A percentile compares a stretch with the other conserved stretches of the same genome.
phyloP scores from a whole-genome alignment of 2,329 filamentous ascomycete species.

The Ophiocordyceps camponoti-saundersi region DNA sequence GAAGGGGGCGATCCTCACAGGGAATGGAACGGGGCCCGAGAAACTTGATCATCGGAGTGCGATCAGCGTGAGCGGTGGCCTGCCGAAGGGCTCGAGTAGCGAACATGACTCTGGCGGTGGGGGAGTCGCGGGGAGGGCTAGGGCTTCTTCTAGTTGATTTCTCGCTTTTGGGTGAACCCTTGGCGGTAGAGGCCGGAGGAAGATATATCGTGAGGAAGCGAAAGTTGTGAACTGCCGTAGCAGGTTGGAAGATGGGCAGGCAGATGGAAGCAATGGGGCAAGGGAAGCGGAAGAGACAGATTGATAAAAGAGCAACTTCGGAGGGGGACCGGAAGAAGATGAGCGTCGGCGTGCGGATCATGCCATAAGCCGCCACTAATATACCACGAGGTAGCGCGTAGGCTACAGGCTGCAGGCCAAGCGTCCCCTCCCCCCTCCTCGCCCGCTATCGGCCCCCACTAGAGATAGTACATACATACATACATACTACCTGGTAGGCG shows the following conservation, averaged over 20 bases:
- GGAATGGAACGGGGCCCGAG: slow-evolving; percentile 42
- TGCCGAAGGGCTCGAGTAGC: slow-evolving; percentile 39
- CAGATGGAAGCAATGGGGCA: background rate
- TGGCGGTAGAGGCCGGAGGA: too few species aligned
- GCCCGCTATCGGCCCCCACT: too few species aligned
- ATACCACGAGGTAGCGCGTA: too few species aligned
- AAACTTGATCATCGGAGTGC: slow-evolving; percentile 45
- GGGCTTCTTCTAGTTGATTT: background rate
- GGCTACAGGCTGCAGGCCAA: too few species aligned
- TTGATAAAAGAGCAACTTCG: background rate
- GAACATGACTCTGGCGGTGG: slow-evolving; percentile 24
- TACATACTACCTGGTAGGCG: too few species aligned
- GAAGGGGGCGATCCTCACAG: slow-evolving; percentile 16
- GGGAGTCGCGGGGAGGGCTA: background rate
- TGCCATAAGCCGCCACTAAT: background rate
- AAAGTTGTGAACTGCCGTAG: background rate
- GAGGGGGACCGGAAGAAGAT: background rate
- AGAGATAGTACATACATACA: too few species aligned
- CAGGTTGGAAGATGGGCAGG: background rate
- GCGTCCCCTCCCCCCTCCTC: too few species aligned
- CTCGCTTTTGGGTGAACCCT: too few species aligned
- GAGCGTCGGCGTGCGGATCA: background rate
- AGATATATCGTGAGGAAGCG: too few species aligned
- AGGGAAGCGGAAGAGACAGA: background rate
- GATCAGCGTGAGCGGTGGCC: slow-evolving; percentile 40